phyloP scores from a whole-genome alignment of 345 rosid species.

The Geranium rotundifolium region DNA sequence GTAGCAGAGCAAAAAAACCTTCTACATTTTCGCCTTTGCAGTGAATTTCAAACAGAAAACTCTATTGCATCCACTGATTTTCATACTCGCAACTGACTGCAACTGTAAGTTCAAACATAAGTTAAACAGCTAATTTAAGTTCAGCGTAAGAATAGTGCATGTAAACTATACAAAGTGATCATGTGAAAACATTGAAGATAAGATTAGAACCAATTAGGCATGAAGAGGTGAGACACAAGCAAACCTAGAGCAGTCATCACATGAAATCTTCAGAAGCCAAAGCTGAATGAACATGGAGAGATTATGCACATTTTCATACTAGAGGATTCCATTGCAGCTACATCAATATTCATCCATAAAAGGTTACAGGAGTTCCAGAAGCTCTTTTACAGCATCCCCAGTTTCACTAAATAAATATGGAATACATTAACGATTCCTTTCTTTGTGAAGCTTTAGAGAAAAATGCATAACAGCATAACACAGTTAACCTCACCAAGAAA shows the following conservation, averaged over 20 bases:
- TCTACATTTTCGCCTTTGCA: no score
- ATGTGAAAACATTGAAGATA: no score
- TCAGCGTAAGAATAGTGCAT: no score
- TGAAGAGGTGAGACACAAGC: not conserved
- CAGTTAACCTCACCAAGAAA: not conserved
- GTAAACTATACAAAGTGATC: no score
- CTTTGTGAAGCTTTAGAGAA: not conserved
- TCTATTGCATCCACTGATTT: no score
- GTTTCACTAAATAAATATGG: not conserved
- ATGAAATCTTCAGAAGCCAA: not conserved
- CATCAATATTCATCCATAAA: not conserved
- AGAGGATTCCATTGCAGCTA: not conserved
- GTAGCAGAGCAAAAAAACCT: not conserved
- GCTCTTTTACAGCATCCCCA: not conserved
- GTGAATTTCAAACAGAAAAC: no score
- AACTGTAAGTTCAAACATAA: no score
- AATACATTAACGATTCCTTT: not conserved
- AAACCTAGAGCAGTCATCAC: not conserved
- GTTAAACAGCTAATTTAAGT: no score
- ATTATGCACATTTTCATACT: no score
- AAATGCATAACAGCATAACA: not conserved
- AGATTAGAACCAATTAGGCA: not conserved
- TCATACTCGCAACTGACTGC: no score
- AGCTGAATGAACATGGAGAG: not conserved
- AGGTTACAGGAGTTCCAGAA: no score